These are phyloP conservation scores for Paramecium caudatum DNA, from an alignment of 73 alveolate species.

Conservation along the genomic window DNA sequence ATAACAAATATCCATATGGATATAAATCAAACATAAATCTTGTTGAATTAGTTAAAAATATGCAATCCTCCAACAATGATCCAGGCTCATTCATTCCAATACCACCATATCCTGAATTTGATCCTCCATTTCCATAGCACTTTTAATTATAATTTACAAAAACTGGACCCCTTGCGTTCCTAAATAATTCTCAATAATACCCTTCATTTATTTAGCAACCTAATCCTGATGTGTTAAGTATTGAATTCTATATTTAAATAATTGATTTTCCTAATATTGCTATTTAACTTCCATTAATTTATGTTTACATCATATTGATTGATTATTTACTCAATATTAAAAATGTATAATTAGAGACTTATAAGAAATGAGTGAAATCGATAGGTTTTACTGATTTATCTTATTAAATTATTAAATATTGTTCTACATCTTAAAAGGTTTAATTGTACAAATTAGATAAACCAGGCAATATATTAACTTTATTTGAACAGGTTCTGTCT, in stretches of 20 bases:
- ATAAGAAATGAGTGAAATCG: not conserved
- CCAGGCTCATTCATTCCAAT: not conserved
- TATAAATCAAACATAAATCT: slow-evolving; percentile 66
- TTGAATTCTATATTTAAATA: not conserved
- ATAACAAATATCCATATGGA: slow-evolving; percentile 24
- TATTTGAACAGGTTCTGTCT: slow-evolving; percentile 1
- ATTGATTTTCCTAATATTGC: not conserved
- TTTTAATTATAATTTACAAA: not conserved
- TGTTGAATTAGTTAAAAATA: slow-evolving; percentile 41
- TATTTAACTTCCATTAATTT: not conserved
- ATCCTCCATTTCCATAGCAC: slow-evolving; percentile 61
- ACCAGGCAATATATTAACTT: not conserved
- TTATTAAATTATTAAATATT: not conserved
- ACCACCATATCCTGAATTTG: slow-evolving; percentile 64
- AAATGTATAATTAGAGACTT: slow-evolving; percentile 7
- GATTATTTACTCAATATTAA: not conserved
- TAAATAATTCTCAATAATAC: not conserved
- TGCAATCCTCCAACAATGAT: not conserved
- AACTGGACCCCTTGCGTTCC: slow-evolving; percentile 65
- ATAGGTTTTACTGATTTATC: not conserved
- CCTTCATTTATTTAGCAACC: slow-evolving; percentile 6
- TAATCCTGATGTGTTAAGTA: not conserved
- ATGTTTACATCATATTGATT: not conserved
- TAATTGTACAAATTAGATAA: not conserved
- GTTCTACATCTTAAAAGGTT: not conserved